Percentiles rank a stretch among this genome's conserved stretches.
phyloP scores from a whole-genome alignment of 371 early-diverging fungal species.

The Fennellomyces sp. region DNA sequence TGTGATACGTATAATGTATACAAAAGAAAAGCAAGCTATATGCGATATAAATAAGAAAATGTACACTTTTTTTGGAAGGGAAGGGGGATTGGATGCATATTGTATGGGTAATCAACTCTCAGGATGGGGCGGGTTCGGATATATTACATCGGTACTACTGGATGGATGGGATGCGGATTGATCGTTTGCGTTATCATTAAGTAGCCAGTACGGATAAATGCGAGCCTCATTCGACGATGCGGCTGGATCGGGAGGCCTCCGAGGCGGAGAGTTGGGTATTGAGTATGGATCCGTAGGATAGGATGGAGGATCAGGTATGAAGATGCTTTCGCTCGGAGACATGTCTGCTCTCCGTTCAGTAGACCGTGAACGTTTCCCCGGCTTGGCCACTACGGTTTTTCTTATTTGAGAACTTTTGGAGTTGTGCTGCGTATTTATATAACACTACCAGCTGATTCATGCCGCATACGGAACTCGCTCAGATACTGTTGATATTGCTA shows the following conservation, averaged over 20 bases:
- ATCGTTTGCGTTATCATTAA: conserved; percentile 4
- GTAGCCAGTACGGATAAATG: conserved; percentile 12
- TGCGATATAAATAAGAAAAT: neutral
- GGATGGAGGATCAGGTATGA: neutral
- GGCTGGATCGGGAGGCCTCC: too few relatives aligned
- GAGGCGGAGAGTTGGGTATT: too few relatives aligned
- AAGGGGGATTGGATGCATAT: conserved; percentile 1
- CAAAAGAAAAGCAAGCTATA: neutral
- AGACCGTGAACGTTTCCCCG: conserved; percentile 1
- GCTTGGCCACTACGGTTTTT: neutral
- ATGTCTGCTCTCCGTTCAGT: neutral
- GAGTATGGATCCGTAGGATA: too few relatives aligned
- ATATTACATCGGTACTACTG: neutral
- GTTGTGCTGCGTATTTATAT: neutral
- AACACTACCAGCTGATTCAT: conserved; percentile 44
- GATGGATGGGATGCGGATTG: neutral
- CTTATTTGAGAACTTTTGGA: too few relatives aligned
- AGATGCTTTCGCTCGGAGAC: neutral
- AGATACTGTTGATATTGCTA: conserved; percentile 51
- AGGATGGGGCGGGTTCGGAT: neutral
- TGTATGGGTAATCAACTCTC: neutral
- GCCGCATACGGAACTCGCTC: conserved; percentile 42
- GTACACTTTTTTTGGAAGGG: neutral
- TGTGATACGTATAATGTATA: conserved; percentile 14
- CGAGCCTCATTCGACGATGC: too few relatives aligned